Conservation (phyloP, 1,284 basidiomycete genomes). For the Sparassis latifolia region DNA sequence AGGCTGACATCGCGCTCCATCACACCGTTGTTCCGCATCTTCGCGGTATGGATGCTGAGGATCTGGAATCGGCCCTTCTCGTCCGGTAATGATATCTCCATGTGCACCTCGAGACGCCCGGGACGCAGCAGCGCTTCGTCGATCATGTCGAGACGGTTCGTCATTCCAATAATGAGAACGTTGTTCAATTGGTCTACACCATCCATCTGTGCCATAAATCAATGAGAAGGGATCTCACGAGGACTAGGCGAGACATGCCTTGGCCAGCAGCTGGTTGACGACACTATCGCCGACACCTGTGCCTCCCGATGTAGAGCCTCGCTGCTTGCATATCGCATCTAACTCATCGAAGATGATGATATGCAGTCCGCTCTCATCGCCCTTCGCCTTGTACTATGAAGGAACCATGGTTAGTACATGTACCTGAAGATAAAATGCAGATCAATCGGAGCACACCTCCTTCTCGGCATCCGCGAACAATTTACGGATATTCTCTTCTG, state of each 20-base stretch:
- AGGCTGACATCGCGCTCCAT: constrained; percentile 90
- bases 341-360: constrained; percentile 99
- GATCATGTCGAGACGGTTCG: constrained; percentile 98
- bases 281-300: constrained; percentile 98
- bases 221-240: no score
- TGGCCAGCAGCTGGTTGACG: constrained; percentile 97
- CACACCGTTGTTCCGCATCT: constrained; percentile 90
- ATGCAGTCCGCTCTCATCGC: constrained; percentile 96
- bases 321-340: constrained; percentile 98
- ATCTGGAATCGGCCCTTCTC: constrained; percentile 93
- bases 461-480: constrained; percentile 97
- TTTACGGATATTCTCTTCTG: constrained; percentile 99
- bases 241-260: constrained; percentile 42
- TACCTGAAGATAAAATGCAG: neutral
- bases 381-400: constrained; percentile 88
- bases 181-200: constrained; percentile 99
- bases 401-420: neutral
- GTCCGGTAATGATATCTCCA: constrained; percentile 98
- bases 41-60: constrained; percentile 90
- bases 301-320: constrained; percentile 84
- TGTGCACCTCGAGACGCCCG: constrained; percentile 99
- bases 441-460: constrained; percentile 52
- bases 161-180: constrained; percentile 99
- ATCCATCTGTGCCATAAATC: constrained; percentile 69
- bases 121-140: constrained; percentile 97